Evolutionary conservation across 306 rosid genomes (phyloP).

Genomic region (Quercus ilex): DNA sequence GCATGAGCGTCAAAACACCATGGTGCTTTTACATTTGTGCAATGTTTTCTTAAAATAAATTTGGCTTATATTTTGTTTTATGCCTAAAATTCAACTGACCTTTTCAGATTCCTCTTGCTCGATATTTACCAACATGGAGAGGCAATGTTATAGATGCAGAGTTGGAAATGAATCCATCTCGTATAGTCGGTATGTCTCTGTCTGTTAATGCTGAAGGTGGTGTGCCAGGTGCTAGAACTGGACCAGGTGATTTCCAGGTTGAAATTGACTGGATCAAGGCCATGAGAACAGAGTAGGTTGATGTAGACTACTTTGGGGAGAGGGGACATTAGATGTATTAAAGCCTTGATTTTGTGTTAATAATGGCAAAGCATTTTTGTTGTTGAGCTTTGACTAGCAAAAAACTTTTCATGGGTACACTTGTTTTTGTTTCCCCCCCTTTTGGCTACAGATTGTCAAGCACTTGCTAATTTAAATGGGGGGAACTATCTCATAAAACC

Average conservation of each 20-base stretch:
- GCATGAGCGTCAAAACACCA: not conserved
- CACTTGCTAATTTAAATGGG: too few species aligned
- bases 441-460: too few species aligned
- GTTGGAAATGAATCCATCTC: slow-evolving; percentile 87
- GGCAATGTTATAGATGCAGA: slow-evolving; percentile 75
- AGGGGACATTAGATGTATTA: not conserved
- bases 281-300: slow-evolving; percentile 46
- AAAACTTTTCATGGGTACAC: too few species aligned
- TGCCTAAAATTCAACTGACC: not conserved
- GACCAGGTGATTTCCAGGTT: slow-evolving; percentile 83
- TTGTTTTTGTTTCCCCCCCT: too few species aligned
- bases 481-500: too few species aligned
- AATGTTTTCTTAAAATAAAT: not conserved
- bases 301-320: not conserved
- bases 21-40: not conserved
- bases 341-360: not conserved
- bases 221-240: slow-evolving; percentile 67
- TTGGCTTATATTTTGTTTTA: not conserved
- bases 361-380: not conserved
- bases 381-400: not conserved
- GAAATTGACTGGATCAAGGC: slow-evolving; percentile 90
- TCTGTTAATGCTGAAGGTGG: slow-evolving; percentile 92
- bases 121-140: slow-evolving; percentile 91
- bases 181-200: slow-evolving; percentile 77
- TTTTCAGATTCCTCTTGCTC: slow-evolving; percentile 80